Conservation (phyloP, 306 rosid genomes). For the Echinosophora koreensis region DNA sequence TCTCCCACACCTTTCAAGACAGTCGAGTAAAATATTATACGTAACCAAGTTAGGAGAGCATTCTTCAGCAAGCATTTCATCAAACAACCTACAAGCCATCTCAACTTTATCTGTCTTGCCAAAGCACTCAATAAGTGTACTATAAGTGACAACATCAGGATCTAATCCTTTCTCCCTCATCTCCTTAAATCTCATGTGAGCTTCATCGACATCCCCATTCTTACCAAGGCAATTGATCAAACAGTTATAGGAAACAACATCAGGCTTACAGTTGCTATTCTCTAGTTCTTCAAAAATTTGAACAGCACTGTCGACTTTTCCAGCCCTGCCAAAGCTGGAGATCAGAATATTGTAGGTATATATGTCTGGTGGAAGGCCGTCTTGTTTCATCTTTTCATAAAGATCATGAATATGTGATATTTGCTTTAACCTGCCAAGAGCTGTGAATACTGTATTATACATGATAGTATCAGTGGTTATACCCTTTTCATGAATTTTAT, state of each 20-base stretch:
- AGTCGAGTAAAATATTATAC: slow-evolving; percentile 88
- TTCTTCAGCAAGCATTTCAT: slow-evolving; percentile 79
- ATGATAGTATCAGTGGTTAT: slow-evolving; percentile 73
- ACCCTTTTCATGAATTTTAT: slow-evolving; percentile 84
- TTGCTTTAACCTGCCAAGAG: slow-evolving; percentile 82
- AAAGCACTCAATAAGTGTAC: slow-evolving; percentile 94
- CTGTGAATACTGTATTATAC: slow-evolving; percentile 81
- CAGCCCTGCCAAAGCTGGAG: slow-evolving; percentile 84
- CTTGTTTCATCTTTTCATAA: slow-evolving; percentile 80
- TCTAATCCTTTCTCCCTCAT: slow-evolving; percentile 87
- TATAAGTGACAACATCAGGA: slow-evolving; percentile 94
- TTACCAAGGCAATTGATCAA: slow-evolving; percentile 96
- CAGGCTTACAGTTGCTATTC: slow-evolving; percentile 71
- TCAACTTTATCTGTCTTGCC: slow-evolving; percentile 93
- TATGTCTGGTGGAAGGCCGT: slow-evolving; percentile 79
- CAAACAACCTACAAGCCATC: slow-evolving; percentile 84
- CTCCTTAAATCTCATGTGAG: slow-evolving; percentile 93
- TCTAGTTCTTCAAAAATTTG: slow-evolving; percentile 83
- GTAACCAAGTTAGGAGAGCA: slow-evolving; percentile 89
- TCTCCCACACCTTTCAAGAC: slow-evolving; percentile 90
- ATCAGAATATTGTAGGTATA: slow-evolving; percentile 90
- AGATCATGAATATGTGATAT: slow-evolving; percentile 73
- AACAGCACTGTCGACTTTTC: slow-evolving; percentile 75
- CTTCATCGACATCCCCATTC: slow-evolving; percentile 95
- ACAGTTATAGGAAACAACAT: slow-evolving; percentile 80